A percentile compares a stretch with the other conserved stretches of the same genome.
phyloP scores from a whole-genome alignment of 2,329 filamentous ascomycete species.

The Rasamsonia emersonii region DNA sequence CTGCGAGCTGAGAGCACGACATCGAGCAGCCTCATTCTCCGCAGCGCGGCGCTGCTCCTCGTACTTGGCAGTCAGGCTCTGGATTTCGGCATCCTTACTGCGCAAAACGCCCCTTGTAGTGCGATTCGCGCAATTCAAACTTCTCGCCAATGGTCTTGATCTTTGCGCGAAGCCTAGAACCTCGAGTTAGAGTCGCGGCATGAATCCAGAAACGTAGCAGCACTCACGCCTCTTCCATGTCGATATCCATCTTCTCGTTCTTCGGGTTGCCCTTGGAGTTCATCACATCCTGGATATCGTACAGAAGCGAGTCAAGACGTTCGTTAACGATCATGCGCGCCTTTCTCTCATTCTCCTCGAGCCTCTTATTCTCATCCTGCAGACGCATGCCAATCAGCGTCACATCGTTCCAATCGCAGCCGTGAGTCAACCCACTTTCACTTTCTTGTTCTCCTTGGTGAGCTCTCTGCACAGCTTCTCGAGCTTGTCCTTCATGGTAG shows the following conservation, averaged over 20 bases:
- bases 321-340: conserved; percentile 78
- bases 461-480: conserved; percentile 93
- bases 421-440: conserved; percentile 59
- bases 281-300: conserved; percentile 81
- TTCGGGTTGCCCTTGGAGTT: conserved; percentile 76
- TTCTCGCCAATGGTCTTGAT: conserved; percentile 92
- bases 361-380: conserved; percentile 83
- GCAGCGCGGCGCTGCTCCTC: conserved; percentile 86
- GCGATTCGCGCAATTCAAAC: conserved; percentile 88
- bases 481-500: conserved; percentile 86
- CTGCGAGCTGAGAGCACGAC: conserved; percentile 78
- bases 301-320: conserved; percentile 69
- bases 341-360: conserved; percentile 76
- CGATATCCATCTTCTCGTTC: conserved; percentile 72
- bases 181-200: conserved; percentile 9
- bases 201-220: conserved; percentile 3
- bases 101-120: conserved; percentile 88
- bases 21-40: conserved; percentile 69
- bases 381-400: conserved; percentile 13
- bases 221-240: conserved; percentile 78
- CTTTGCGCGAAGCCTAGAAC: conserved; percentile 55
- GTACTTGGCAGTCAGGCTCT: conserved; percentile 78
- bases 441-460: conserved; percentile 94
- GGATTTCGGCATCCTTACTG: conserved; percentile 91
- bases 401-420: conserved; percentile 2